phyloP scores from a whole-genome alignment of 176 grass and related monocot species.

The Ampelocalamus luodianensis region DNA sequence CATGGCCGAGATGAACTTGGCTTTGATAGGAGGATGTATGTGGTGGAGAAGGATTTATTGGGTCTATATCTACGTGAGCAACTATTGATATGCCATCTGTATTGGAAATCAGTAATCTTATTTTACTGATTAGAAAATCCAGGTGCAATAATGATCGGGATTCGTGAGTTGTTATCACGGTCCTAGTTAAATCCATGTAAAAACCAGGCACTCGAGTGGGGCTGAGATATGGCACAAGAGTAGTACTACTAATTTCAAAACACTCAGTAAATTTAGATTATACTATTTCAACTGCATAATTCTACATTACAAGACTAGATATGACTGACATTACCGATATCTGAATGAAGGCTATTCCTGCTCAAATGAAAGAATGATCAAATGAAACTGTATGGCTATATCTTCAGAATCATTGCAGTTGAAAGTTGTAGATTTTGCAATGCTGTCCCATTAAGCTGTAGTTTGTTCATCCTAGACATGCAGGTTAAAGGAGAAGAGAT shows the following conservation, averaged over 20 bases:
- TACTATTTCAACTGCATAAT: background rate
- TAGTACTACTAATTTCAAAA: background rate
- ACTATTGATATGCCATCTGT: background rate
- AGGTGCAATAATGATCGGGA: background rate
- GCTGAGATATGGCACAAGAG: background rate
- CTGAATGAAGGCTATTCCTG: background rate
- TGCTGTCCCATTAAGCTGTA: slow-evolving; percentile 42
- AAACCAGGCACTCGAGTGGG: background rate
- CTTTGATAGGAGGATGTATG: background rate
- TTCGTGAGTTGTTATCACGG: background rate
- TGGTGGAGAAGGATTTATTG: background rate
- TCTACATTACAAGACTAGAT: background rate
- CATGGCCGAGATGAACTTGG: background rate
- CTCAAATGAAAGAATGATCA: background rate
- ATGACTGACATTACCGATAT: background rate
- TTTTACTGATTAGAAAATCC: background rate
- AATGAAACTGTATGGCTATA: background rate
- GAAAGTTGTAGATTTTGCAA: too few relatives aligned
- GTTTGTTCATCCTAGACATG: slow-evolving; percentile 78
- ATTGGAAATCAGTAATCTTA: background rate
- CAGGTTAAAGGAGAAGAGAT: slow-evolving; percentile 99
- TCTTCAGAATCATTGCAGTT: background rate
- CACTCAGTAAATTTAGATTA: background rate
- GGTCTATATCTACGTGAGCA: background rate
- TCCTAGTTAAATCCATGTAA: background rate